Evolutionary conservation across 2,329 filamentous ascomycete species (phyloP).

Genomic region (Penicillium polonicum): DNA sequence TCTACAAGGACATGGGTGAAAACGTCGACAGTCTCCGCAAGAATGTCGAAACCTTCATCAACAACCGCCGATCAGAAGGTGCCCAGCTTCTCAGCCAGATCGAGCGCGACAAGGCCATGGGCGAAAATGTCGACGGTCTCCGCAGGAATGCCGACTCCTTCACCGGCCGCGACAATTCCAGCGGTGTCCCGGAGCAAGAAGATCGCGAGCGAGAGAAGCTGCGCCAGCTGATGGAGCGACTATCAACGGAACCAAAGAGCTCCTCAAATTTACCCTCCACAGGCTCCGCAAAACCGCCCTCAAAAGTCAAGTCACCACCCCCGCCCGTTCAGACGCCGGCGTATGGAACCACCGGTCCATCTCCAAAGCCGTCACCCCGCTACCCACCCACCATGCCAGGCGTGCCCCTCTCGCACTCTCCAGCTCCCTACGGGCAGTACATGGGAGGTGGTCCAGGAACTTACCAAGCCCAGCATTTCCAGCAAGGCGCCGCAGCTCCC

Average conservation of each 20-base stretch:
- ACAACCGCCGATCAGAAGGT: slow-evolving; percentile 87
- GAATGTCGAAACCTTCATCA: slow-evolving; percentile 96
- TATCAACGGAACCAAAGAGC: slow-evolving; percentile 70
- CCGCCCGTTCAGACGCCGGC: slow-evolving; percentile 34
- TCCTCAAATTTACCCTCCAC: slow-evolving; percentile 35
- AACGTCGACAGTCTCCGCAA: slow-evolving; percentile 88
- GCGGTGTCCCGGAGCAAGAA: slow-evolving; percentile 58
- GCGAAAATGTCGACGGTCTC: slow-evolving; percentile 84
- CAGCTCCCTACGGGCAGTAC: slow-evolving; percentile 39
- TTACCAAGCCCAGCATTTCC: slow-evolving; percentile 37
- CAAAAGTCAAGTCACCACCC: slow-evolving; percentile 44
- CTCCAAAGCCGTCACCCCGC: slow-evolving; percentile 40
- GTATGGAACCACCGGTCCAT: slow-evolving; percentile 40
- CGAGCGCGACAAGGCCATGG: slow-evolving; percentile 79
- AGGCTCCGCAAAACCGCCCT: slow-evolving; percentile 47
- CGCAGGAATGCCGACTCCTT: slow-evolving; percentile 96
- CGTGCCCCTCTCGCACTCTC: slow-evolving; percentile 36
- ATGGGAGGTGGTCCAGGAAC: slow-evolving; percentile 24
- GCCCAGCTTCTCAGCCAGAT: slow-evolving; percentile 86
- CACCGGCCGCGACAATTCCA: slow-evolving; percentile 68
- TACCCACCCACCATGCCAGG: slow-evolving; percentile 32
- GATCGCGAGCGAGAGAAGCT: slow-evolving; percentile 84
- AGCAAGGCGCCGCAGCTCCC: slow-evolving; percentile 44
- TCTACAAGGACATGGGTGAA: slow-evolving; percentile 94
- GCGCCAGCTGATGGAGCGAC: slow-evolving; percentile 87